Conservation (phyloP, 2,329 filamentous ascomycete genomes). For the Colletotrichum noveboracense region DNA sequence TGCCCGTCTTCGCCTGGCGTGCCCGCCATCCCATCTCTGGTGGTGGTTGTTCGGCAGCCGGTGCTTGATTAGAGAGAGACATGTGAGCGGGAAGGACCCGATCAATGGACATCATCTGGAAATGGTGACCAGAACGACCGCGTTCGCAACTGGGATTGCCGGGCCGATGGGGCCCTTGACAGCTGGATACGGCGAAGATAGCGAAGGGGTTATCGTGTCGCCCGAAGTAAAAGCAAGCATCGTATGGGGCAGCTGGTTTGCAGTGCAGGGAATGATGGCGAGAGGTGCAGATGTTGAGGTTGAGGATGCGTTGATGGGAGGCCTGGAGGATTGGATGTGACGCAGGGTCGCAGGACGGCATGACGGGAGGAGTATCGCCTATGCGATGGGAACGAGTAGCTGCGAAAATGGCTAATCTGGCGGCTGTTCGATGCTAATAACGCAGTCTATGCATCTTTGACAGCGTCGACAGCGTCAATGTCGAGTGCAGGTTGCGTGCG, state of each 20-base stretch:
- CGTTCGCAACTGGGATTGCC: not conserved
- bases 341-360: not conserved
- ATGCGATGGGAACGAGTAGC: not conserved
- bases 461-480: not conserved
- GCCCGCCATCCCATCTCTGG: not conserved
- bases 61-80: not conserved
- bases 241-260: not conserved
- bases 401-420: not conserved
- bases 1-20: not conserved
- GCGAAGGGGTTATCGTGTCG: not conserved
- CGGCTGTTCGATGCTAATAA: not conserved
- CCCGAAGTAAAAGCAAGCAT: not conserved
- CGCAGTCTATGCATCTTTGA: not conserved
- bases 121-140: not conserved
- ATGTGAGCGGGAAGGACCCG: constrained; percentile 7
- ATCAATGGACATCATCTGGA: constrained; percentile 17
- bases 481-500: not conserved
- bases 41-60: not conserved
- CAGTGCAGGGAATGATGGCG: not conserved
- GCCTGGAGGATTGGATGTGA: not conserved
- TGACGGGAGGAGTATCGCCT: not conserved
- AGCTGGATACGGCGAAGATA: not conserved
- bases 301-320: not conserved
- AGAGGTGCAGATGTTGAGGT: not conserved
- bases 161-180: not conserved